Conservation (phyloP, 345 rosid species). For the Rubroshorea leprosula region DNA sequence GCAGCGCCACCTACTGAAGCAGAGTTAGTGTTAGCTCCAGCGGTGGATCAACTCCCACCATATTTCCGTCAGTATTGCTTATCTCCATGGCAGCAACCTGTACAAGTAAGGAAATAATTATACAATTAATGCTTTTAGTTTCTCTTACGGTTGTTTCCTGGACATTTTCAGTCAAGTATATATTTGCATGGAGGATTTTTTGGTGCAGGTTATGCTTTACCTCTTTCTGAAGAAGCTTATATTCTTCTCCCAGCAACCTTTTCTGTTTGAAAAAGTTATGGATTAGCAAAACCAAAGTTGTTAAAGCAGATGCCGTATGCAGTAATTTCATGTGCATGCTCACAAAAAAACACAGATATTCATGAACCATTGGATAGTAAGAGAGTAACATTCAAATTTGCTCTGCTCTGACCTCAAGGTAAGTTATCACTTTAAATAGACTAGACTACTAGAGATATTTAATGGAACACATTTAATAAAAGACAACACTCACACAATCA, state of each 20-base stretch:
- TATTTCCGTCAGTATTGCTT: background rate
- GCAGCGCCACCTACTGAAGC: background rate
- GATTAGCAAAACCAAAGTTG: background rate
- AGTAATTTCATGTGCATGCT: too few species aligned
- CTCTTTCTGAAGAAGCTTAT: slow-evolving; percentile 27
- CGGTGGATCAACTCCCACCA: background rate
- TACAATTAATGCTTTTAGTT: background rate
- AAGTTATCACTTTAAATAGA: background rate
- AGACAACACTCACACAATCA: too few species aligned
- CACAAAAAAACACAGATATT: background rate
- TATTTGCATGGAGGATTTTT: too few species aligned
- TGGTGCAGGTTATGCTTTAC: slow-evolving; percentile 15
- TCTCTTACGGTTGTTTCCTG: background rate
- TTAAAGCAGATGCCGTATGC: background rate
- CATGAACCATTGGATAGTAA: background rate
- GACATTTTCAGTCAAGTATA: too few species aligned
- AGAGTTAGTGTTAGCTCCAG: slow-evolving; percentile 14
- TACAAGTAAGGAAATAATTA: background rate
- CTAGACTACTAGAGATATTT: too few species aligned
- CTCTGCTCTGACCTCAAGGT: background rate
- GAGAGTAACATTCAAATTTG: background rate
- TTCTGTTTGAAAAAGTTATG: slow-evolving; percentile 19
- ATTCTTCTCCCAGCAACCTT: slow-evolving; percentile 29
- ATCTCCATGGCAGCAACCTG: slow-evolving; percentile 21
- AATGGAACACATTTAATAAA: too few species aligned